These are phyloP conservation scores for Gleditsia sinensis DNA, from an alignment of 306 rosid genomes.

Conservation along the genomic window DNA sequence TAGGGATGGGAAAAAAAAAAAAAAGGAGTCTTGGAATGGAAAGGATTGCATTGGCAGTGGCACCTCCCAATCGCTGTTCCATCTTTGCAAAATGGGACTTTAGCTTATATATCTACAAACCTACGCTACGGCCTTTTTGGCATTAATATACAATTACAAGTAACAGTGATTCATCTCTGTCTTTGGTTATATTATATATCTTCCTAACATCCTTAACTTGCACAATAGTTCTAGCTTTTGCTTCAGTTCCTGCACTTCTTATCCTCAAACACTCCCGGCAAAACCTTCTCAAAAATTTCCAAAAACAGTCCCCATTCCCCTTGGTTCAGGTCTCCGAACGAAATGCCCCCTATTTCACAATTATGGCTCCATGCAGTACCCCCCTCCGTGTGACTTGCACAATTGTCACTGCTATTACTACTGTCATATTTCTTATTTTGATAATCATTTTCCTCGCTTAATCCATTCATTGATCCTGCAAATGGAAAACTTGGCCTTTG, in stretches of 20 bases:
- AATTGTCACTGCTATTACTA: not conserved
- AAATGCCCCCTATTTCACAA: slow-evolving; percentile 46
- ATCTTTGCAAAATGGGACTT: slow-evolving; percentile 20
- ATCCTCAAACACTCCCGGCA: slow-evolving; percentile 46
- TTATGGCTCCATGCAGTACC: slow-evolving; percentile 19
- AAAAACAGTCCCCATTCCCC: slow-evolving; percentile 71
- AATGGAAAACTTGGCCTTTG: slow-evolving; percentile 35
- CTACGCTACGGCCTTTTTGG: slow-evolving; percentile 38
- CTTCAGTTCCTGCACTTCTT: slow-evolving; percentile 47
- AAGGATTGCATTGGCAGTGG: slow-evolving; percentile 61
- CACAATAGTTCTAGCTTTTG: slow-evolving; percentile 58
- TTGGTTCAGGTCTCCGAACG: slow-evolving; percentile 67
- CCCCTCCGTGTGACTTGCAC: slow-evolving; percentile 10
- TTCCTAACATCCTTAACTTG: slow-evolving; percentile 40
- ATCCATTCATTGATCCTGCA: slow-evolving; percentile 33
- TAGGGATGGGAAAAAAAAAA: slow-evolving; percentile 9
- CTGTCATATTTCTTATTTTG: not conserved
- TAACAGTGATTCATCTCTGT: slow-evolving; percentile 30
- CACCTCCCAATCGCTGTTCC: slow-evolving; percentile 67
- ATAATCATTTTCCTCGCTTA: not conserved
- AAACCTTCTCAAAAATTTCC: slow-evolving; percentile 57
- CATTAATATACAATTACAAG: slow-evolving; percentile 51
- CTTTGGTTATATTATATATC: slow-evolving; percentile 11
- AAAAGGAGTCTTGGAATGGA: slow-evolving; percentile 33
- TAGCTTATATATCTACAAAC: slow-evolving; percentile 50